Base-by-base conservation (phyloP, 2,329 filamentous ascomycete genomes). In the Exophiala xenobiotica region DNA sequence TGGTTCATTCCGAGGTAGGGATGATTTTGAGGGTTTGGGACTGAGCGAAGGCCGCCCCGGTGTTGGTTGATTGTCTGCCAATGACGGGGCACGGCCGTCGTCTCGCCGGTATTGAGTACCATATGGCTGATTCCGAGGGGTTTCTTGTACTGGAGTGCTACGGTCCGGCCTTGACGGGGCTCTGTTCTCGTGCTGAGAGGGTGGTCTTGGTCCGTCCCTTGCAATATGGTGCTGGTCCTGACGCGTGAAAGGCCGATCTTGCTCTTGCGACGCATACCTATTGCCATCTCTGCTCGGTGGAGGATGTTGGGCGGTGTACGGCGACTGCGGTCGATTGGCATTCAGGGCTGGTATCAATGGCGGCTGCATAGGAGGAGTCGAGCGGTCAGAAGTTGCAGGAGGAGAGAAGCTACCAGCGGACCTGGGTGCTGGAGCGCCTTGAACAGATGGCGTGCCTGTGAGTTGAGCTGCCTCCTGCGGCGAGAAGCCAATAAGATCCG, bases 401-500 rank as follows among this genome's bases (percentile, higher is more conserved):
- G 60, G 35, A 58, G 54, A 43, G 62, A 54, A 24, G 53, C 60
- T 23, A n/a, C 38, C 38, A n/a, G 38, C 43, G 57, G 58, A 31
- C 50, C 54, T 46, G 49, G 64, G 65, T 12, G 65, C 49, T 22
- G 53, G 56, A 43, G 53, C 49, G 24, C 29, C 46, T 26, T 54
- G 55, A 16, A 41, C 19, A 8, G 49, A 35, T 22, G 42, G 49
- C 6, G 77, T 74, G 37, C 86, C 87, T 26, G 87, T 74, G 39
- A 97, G 80, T 61, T 86, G 79, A 45, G 92, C 88, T 54, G 86
- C 75, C 71, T 96, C 90, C 54, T 79, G 81, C 45, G 82, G 78
- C 61, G 92, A 88, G 67, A 99, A 97, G 6, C 92, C 92, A 49
- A 81, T 75, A 45, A 99, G 77, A 52, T 87, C 81, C 2, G 93